Evolutionary conservation across 768 basidiomycete genomes (phyloP).

Genomic region (Panaeolus cyanescens): DNA sequence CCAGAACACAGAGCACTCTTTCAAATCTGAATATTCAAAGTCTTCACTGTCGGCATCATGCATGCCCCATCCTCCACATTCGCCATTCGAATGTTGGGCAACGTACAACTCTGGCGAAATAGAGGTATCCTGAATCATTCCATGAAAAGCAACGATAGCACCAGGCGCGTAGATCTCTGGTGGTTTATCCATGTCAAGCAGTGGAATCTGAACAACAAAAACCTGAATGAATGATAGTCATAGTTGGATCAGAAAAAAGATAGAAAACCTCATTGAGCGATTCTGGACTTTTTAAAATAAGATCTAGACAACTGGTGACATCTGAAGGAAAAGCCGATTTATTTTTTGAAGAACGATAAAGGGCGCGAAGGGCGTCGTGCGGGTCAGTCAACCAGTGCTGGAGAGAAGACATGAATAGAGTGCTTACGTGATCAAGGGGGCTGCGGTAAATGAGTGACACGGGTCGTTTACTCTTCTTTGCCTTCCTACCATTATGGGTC

Average conservation of each 20-base stretch:
- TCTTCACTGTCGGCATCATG: conserved; percentile 32
- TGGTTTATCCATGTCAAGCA: conserved; percentile 47
- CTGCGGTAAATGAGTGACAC: conserved; percentile 4
- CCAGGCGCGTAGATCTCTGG: conserved; percentile 51
- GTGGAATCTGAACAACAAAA: conserved; percentile 50
- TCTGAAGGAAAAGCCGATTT: conserved; percentile 8
- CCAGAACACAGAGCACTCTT: conserved; percentile 70
- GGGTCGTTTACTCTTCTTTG: conserved; percentile 9
- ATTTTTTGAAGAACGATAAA: conserved; percentile 34
- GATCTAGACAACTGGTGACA: background rate
- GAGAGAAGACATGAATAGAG: conserved; percentile 50
- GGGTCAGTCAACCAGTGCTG: conserved; percentile 41
- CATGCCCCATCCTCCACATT: conserved; percentile 79
- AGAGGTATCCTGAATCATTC: conserved; percentile 85
- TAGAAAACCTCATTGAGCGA: conserved; percentile 39
- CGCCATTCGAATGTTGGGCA: conserved; percentile 39
- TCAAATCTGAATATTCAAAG: conserved; percentile 52
- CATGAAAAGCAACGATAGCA: conserved; percentile 71
- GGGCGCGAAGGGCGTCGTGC: conserved; percentile 44
- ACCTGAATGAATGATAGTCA: conserved; percentile 1
- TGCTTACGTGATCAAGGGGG: conserved; percentile 29
- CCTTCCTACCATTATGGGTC: conserved; percentile 42
- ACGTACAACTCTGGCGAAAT: conserved; percentile 74
- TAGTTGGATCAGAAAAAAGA: background rate
- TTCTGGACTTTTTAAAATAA: conserved; percentile 40